Evolutionary conservation across 2,329 filamentous ascomycete genomes (phyloP), one percentile per base, ranked within the genome.

Genomic region (Cytospora mali): DNA sequence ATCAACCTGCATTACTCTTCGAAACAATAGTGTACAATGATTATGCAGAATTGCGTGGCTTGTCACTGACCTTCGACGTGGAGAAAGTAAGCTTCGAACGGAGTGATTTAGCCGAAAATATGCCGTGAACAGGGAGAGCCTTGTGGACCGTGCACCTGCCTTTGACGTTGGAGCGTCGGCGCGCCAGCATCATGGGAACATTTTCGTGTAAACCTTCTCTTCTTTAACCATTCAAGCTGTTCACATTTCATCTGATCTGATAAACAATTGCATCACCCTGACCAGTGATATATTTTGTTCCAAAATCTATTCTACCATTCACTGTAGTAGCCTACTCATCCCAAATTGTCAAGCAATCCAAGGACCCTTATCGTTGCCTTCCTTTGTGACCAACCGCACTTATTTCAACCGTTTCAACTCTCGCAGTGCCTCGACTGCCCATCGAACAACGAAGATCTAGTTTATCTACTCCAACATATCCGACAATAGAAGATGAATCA

Each of bases 401-500:
- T 7, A 42, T 5, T 7, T 42, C 39, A 16, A 21, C 39, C 6
- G 10, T 42, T 42, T 6, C 18, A 10, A 21, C 39, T 10, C 39
- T 21, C 10, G 10, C 39, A 16, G 18, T 29, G 27, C 29, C 31
- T 31, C 31, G 14, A 10, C 16, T 48, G 18, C 5, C 18, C 23
- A n/a, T 21, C 53, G 11, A 52, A 29, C 6, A 1, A 3, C 18
- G 2, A 42, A 21, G 18, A 10, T 10, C 7, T 16, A 21, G 6
- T 5, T 2, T n/a, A 9, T n/a, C 39, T 42, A 28, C 56, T 13
- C 27, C 11, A 28, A 46, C 25, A 10, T 25, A 21, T 10, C 50
- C 21, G 29, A 51, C 16, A 29, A 16, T 50, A 6, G 21, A 54
- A 51, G 16, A 65, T 65, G 63, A 65, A 65, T 53, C 63, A 57